phyloP scores from a whole-genome alignment of 345 rosid species.

The Reutealis trisperma region DNA sequence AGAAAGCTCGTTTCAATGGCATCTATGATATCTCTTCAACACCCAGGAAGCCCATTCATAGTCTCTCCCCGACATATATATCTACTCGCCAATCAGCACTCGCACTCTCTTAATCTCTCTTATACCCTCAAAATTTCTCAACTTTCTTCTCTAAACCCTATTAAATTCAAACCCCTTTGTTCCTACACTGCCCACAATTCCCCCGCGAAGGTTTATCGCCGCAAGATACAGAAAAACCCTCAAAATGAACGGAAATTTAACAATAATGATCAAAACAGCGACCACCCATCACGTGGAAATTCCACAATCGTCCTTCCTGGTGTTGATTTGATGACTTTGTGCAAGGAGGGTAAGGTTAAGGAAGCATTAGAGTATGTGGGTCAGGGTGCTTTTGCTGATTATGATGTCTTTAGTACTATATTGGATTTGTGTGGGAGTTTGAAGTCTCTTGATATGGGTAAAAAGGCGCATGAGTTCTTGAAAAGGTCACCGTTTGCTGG shows the following conservation, averaged over 20 bases:
- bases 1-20: constrained; percentile 27
- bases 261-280: constrained; percentile 11
- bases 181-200: constrained; percentile 24
- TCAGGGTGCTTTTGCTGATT: constrained; percentile 36
- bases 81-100: not conserved
- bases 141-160: constrained; percentile 11
- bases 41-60: constrained; percentile 18
- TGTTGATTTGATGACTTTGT: constrained; percentile 42
- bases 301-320: constrained; percentile 1
- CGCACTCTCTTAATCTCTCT: not conserved
- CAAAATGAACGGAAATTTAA: constrained; percentile 8
- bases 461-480: constrained; percentile 39
- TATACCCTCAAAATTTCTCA: constrained; percentile 4
- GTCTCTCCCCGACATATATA: constrained; percentile 9
- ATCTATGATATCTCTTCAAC: constrained; percentile 26
- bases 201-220: constrained; percentile 35
- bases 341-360: constrained; percentile 49
- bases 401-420: constrained; percentile 36
- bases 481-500: constrained; percentile 33
- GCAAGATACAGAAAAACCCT: constrained; percentile 18
- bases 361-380: constrained; percentile 40
- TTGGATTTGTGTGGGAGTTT: constrained; percentile 36
- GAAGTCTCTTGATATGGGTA: constrained; percentile 42
- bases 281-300: constrained; percentile 20
- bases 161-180: constrained; percentile 25